Evolutionary conservation across 2,329 filamentous ascomycete species (phyloP).

Genomic region (Thermoascus crustaceus): DNA sequence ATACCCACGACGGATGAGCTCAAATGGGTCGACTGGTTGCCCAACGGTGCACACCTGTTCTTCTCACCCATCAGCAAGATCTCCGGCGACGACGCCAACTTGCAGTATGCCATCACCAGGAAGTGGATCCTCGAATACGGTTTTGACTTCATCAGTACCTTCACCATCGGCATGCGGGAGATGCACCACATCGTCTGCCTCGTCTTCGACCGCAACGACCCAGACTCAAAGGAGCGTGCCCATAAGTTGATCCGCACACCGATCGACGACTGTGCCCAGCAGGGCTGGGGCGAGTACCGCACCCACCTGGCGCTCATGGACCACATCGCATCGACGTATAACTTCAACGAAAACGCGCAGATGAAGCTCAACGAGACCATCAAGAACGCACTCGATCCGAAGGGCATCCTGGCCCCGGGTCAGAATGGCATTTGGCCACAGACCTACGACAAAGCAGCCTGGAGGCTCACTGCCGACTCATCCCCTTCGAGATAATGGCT

Average conservation of each 20-base stretch:
- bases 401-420: conserved; percentile 1
- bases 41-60: conserved; percentile 45
- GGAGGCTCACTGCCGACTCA: too few species aligned
- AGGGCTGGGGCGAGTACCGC: conserved; percentile 40
- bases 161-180: conserved; percentile 45
- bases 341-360: conserved; percentile 35
- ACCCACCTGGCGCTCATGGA: conserved; percentile 42
- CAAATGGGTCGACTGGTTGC: conserved; percentile 44
- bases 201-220: conserved; percentile 42
- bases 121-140: conserved; percentile 35
- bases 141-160: conserved; percentile 46
- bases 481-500: too few species aligned
- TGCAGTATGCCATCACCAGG: conserved; percentile 37
- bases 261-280: conserved; percentile 33
- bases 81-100: conserved; percentile 39
- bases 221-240: conserved; percentile 30
- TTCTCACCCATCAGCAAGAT: conserved; percentile 48
- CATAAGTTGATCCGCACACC: conserved; percentile 31
- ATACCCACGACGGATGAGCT: conserved; percentile 27
- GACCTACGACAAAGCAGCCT: too few species aligned
- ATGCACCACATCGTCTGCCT: conserved; percentile 52
- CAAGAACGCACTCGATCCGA: conserved; percentile 1
- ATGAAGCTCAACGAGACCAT: conserved; percentile 32
- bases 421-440: background rate
- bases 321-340: conserved; percentile 41